Evolutionary conservation across 768 basidiomycete genomes (phyloP).

Genomic region (Auriculariales sp.): DNA sequence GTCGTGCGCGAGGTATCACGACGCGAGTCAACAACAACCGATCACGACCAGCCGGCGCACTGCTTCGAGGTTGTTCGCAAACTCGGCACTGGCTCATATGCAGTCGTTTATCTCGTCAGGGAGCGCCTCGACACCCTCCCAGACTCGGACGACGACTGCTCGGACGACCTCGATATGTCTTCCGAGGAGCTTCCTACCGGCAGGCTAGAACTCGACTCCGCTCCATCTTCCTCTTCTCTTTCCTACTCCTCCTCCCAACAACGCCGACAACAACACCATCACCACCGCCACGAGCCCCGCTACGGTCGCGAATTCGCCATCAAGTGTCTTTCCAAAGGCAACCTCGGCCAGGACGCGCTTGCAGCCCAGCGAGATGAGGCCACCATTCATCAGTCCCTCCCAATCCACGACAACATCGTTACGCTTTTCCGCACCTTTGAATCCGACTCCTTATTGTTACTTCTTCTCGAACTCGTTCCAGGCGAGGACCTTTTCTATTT

Average conservation of each 20-base stretch:
- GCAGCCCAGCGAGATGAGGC: constrained; percentile 63
- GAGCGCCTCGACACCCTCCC: constrained; percentile 33
- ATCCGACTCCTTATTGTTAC: constrained; percentile 78
- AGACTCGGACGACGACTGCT: constrained; percentile 2
- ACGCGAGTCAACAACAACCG: constrained; percentile 23
- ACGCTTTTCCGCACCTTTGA: constrained; percentile 89
- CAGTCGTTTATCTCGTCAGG: constrained; percentile 84
- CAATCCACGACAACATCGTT: constrained; percentile 84
- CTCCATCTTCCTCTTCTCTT: constrained; percentile 29
- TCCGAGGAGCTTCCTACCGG: constrained; percentile 18
- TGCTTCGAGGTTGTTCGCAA: constrained; percentile 77
- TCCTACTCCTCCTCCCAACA: constrained; percentile 41
- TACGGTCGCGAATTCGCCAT: constrained; percentile 85
- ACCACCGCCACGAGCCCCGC: constrained; percentile 17
- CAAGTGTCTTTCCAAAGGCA: constrained; percentile 89
- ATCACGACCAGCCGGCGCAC: constrained; percentile 27
- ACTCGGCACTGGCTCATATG: constrained; percentile 83
- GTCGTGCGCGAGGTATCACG: constrained; percentile 44
- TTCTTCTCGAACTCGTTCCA: constrained; percentile 89
- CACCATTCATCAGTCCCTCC: constrained; percentile 87
- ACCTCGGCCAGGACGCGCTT: constrained; percentile 79
- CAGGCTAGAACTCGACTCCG: constrained; percentile 26
- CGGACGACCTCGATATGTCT: constrained; percentile 6
- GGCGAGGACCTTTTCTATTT: constrained; percentile 98
- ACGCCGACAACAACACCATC: constrained; percentile 27